Conservation (phyloP, 257 asterid species). For the Solanum rostratum region DNA sequence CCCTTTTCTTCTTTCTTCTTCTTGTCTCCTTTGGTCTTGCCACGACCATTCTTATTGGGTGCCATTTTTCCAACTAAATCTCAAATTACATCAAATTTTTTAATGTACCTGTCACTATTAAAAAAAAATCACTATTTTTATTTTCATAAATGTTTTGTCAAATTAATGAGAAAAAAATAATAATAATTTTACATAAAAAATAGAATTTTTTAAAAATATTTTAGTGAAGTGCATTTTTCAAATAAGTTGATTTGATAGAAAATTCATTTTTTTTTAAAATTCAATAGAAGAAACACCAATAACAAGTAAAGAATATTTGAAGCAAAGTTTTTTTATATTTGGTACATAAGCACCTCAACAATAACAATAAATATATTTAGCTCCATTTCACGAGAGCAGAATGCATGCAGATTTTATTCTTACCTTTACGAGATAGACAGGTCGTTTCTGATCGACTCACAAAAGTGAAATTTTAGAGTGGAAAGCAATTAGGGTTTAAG, state of each 20-base stretch:
- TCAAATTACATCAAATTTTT: background rate
- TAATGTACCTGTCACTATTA: background rate
- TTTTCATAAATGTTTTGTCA: background rate
- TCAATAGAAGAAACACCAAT: background rate
- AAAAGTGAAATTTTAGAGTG: background rate
- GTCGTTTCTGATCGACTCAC: background rate
- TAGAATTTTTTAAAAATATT: background rate
- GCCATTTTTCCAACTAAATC: slow-evolving; percentile 38
- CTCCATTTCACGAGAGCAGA: no score
- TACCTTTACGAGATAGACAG: background rate
- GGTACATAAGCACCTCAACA: no score
- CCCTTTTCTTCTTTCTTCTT: slow-evolving; percentile 93
- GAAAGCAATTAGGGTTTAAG: background rate
- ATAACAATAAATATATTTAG: no score
- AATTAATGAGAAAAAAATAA: background rate
- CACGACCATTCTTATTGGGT: slow-evolving; percentile 71
- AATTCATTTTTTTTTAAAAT: no score
- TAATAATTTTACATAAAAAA: background rate
- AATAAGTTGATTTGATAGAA: no score
- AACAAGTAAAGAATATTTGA: background rate
- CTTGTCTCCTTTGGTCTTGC: slow-evolving; percentile 80
- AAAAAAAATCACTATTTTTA: no score
- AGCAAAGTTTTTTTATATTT: background rate
- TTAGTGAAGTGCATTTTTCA: no score
- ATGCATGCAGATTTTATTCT: background rate